Base-by-base conservation (phyloP, 495 filamentous ascomycete species). In the Daldinia loculata region DNA sequence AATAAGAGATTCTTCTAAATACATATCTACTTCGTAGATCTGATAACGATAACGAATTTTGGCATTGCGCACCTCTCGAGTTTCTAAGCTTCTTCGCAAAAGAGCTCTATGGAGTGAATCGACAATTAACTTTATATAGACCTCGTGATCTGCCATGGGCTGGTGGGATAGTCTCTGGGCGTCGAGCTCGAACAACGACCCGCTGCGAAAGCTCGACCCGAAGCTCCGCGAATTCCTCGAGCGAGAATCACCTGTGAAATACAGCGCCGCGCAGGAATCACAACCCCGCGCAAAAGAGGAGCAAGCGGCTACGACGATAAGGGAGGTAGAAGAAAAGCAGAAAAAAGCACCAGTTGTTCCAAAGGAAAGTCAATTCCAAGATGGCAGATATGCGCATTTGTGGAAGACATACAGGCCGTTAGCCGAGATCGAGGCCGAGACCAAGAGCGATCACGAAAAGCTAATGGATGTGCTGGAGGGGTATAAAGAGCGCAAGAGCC, bases 351-450 rank as follows among this genome's bases (percentile, higher is more conserved):
- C 22, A 0, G 2, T 43, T 6, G 76, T 84, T 15, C 82, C 82
- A 12, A 66, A 68, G 5, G 68, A 80, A 64, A 80, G 79, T 76
- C 74, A 84, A 68, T 83, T 84, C 86, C 73, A 79, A 64, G 95
- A 98, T 80, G 94, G 93, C 67, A 92, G 95, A 65, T 98, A 98
- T 79, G 93, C 94, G 52, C 87, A 97, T 82, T 85, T 99, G 32
- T 99, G 95, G 95, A 91, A 90, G 77, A 91, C 87, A 51, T 98
- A 99, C 86, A 83, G 86, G 58, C 87, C 94, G 1, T 87, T 88
- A 9, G 69, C 78, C 2, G 83, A 87, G 26, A 79, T 93, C 55
- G 89, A 96, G 65, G 82, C 83, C 26, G 83, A 86, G 38, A 79
- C 76, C 30, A 91, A 91, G 74, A 88, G 88, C 32, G 89, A 94